Conservation (phyloP, 2,329 filamentous ascomycete genomes). For the Diaporthe ampelina region DNA sequence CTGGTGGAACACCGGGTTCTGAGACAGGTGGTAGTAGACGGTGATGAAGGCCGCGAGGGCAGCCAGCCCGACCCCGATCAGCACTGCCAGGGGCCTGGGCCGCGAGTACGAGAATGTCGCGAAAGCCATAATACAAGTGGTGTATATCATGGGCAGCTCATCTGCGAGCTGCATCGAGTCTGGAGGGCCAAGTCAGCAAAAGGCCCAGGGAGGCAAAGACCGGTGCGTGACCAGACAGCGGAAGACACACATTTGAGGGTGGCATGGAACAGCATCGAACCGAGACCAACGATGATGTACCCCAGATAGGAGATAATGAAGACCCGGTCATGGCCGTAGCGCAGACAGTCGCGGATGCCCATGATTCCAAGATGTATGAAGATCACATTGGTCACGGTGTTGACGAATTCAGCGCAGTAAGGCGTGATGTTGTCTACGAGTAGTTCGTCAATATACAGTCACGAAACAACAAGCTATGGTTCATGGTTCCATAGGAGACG, state of each 20-base stretch:
- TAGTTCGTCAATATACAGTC: constrained; percentile 44
- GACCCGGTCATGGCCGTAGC: constrained; percentile 80
- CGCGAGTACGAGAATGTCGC: constrained; percentile 82
- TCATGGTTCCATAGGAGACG: too few species aligned
- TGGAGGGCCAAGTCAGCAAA: constrained; percentile 46
- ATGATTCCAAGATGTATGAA: constrained; percentile 84
- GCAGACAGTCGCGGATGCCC: constrained; percentile 80
- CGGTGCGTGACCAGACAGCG: neutral
- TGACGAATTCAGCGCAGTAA: constrained; percentile 55
- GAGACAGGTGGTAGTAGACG: constrained; percentile 81
- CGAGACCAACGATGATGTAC: constrained; percentile 67
- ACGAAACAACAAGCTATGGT: neutral
- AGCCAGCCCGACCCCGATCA: constrained; percentile 61
- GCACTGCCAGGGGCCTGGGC: constrained; percentile 56
- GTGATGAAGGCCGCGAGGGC: constrained; percentile 80
- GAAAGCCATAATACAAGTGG: constrained; percentile 68
- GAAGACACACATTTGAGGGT: constrained; percentile 66
- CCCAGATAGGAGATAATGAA: constrained; percentile 76
- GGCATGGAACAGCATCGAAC: constrained; percentile 70
- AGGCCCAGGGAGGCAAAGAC: neutral
- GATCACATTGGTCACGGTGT: constrained; percentile 84
- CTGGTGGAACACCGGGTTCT: constrained; percentile 88
- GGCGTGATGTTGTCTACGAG: constrained; percentile 52
- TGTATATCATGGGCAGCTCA: constrained; percentile 73
- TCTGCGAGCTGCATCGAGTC: constrained; percentile 73